phyloP scores from a whole-genome alignment of 768 basidiomycete genomes.

The Tricholoma furcatifolium region DNA sequence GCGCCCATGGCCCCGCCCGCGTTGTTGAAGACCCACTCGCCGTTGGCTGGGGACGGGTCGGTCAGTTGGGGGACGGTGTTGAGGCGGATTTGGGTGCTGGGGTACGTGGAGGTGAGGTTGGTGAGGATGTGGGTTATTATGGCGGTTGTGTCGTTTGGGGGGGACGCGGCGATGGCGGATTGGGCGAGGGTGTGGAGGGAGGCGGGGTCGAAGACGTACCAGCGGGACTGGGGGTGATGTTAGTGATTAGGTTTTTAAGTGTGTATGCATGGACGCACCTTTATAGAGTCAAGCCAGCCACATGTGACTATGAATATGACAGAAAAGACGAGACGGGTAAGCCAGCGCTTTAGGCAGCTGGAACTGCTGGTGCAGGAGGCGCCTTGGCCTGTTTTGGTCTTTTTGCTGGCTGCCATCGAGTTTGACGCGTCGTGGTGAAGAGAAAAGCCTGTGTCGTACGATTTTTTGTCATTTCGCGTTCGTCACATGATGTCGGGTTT shows the following conservation, averaged over 20 bases:
- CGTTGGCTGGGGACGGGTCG: too few relatives aligned
- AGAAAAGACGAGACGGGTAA: slow-evolving; percentile 30
- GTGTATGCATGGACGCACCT: slow-evolving; percentile 36
- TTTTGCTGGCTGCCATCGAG: slow-evolving; percentile 11
- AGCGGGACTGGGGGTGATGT: slow-evolving; percentile 44
- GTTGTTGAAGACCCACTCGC: slow-evolving; percentile 96
- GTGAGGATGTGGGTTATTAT: slow-evolving; percentile 82
- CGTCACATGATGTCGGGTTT: slow-evolving; percentile 2
- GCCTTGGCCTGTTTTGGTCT: not conserved
- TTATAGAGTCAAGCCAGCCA: slow-evolving; percentile 59
- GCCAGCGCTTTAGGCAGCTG: slow-evolving; percentile 31
- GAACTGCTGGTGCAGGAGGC: not conserved
- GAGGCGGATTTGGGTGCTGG: slow-evolving; percentile 51
- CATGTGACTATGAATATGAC: slow-evolving; percentile 38
- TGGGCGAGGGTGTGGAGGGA: slow-evolving; percentile 71
- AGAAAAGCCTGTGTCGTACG: slow-evolving; percentile 10
- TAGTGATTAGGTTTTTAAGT: not conserved
- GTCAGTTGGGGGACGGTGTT: too few relatives aligned
- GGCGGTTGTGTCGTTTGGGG: slow-evolving; percentile 55
- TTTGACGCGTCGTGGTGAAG: slow-evolving; percentile 8
- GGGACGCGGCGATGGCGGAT: slow-evolving; percentile 66
- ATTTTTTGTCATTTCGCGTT: slow-evolving; percentile 8
- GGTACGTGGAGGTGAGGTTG: slow-evolving; percentile 76
- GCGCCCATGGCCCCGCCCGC: slow-evolving; percentile 98
- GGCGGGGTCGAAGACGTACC: slow-evolving; percentile 82